These are phyloP conservation scores for Syzygium oleosum DNA, from an alignment of 345 rosid genomes.

Conservation along the genomic window DNA sequence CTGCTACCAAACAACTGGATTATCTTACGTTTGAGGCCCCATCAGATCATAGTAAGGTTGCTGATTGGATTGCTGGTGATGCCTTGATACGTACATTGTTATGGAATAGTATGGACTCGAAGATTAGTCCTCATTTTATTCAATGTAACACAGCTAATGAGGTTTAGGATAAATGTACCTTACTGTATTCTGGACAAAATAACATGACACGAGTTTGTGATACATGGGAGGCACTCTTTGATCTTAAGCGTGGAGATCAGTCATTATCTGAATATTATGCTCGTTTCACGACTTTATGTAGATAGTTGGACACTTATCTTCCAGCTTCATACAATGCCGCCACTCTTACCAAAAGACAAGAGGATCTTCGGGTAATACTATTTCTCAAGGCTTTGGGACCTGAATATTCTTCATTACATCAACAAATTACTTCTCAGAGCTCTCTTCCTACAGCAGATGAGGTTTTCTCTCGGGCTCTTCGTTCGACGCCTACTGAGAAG, in stretches of 20 bases:
- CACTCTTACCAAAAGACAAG: fast-evolving
- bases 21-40: background rate
- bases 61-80: background rate
- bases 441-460: background rate
- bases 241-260: background rate
- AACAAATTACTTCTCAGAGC: background rate
- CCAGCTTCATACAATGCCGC: background rate
- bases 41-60: background rate
- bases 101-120: no score
- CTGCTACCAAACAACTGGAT: background rate
- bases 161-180: background rate
- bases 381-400: background rate
- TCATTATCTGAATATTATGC: no score
- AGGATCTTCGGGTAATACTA: background rate
- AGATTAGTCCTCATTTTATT: no score
- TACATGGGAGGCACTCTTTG: background rate
- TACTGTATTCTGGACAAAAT: background rate
- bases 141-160: background rate
- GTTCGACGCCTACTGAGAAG: background rate
- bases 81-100: fast-evolving
- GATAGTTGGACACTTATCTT: background rate
- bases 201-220: background rate
- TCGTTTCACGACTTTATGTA: background rate
- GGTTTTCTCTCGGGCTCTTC: background rate
- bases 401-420: no score